Conservation (phyloP, 306 rosid genomes). For the Psophocarpus tetragonolobus region DNA sequence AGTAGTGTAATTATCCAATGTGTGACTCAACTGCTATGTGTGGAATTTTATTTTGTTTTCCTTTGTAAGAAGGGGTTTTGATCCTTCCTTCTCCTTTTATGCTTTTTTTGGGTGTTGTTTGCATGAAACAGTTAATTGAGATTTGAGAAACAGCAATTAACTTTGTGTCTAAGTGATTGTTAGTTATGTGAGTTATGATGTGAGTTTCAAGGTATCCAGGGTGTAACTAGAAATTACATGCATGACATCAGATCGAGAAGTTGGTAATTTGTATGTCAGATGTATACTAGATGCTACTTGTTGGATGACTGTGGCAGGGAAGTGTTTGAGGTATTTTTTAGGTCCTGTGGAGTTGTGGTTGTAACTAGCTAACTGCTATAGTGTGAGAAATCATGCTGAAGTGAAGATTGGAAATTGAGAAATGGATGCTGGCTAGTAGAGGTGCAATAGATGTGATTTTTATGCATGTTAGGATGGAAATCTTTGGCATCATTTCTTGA, state of each 20-base stretch:
- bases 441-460: background rate
- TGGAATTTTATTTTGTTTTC: background rate
- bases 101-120: background rate
- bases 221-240: background rate
- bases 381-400: background rate
- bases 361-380: background rate
- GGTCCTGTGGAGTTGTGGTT: background rate
- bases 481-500: background rate
- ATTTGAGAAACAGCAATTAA: background rate
- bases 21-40: slow-evolving; percentile 5
- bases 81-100: background rate
- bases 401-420: background rate
- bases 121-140: background rate
- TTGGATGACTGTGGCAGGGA: background rate
- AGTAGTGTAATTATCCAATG: background rate
- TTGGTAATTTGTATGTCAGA: background rate
- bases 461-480: background rate
- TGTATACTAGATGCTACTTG: background rate
- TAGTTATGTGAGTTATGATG: background rate
- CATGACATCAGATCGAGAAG: background rate
- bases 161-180: background rate
- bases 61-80: background rate
- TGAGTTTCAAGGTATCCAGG: background rate
- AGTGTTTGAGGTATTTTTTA: background rate
- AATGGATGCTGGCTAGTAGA: background rate